Percentiles rank a stretch among this genome's conserved stretches.
Conservation (phyloP, 2,329 filamentous ascomycete species). For the Dothideomycetidae sp. region DNA sequence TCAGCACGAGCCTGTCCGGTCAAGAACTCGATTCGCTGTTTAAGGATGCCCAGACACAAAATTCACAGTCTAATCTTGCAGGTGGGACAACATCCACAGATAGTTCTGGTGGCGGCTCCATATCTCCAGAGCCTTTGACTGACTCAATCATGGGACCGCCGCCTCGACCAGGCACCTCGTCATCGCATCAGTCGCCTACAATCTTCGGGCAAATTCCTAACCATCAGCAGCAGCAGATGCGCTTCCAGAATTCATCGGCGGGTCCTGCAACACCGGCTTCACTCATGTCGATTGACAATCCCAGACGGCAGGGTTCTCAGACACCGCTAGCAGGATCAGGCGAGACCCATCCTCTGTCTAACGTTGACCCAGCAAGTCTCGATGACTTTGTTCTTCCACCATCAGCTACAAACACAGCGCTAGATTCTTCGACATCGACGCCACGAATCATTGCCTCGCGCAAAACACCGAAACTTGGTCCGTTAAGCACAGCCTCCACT, state of each 20-base stretch:
- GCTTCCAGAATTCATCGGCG: slow-evolving; percentile 1
- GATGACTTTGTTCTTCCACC: slow-evolving; percentile 62
- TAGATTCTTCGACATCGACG: slow-evolving; percentile 35
- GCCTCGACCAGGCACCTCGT: slow-evolving; percentile 43
- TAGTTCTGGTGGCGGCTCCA: slow-evolving; percentile 33
- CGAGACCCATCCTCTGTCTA: slow-evolving; percentile 12
- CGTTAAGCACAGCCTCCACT: slow-evolving; percentile 37
- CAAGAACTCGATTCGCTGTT: slow-evolving; percentile 31
- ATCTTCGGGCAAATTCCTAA: slow-evolving; percentile 39
- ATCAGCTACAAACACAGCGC: slow-evolving; percentile 39
- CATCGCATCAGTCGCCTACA: slow-evolving; percentile 53
- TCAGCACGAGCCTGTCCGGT: slow-evolving; percentile 30
- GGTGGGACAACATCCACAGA: slow-evolving; percentile 17
- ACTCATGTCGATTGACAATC: slow-evolving; percentile 45
- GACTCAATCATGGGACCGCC: slow-evolving; percentile 41
- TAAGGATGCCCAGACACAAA: slow-evolving; percentile 23
- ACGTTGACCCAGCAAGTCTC: slow-evolving; percentile 25
- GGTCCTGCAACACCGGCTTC: slow-evolving; percentile 75
- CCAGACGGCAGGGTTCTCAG: slow-evolving; percentile 6
- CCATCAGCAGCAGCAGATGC: slow-evolving; percentile 7
- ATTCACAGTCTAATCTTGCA: slow-evolving; percentile 15
- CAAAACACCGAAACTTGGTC: slow-evolving; percentile 50
- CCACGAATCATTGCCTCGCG: slow-evolving; percentile 47
- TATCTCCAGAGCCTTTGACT: slow-evolving; percentile 35
- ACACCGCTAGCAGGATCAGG: slow-evolving; percentile 5